Evolutionary conservation across 1,139 yeast genomes (phyloP), one percentile per base, ranked within the genome.

Genomic region (Pichia norvegensis): DNA sequence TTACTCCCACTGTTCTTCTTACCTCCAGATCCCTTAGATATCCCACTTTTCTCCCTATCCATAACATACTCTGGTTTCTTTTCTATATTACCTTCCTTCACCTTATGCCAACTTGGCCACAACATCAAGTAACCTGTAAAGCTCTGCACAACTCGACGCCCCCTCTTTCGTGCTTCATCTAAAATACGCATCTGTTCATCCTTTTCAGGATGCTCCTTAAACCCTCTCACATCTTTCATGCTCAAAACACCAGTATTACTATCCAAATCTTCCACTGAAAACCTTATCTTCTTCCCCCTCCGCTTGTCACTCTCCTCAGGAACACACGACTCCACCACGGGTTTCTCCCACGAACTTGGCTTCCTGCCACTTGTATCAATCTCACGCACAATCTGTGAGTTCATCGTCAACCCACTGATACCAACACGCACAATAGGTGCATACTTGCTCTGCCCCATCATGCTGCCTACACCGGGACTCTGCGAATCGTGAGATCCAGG

Each of bases 361-460:
- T 38, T 46, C 20, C 40, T 47, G 1, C 46, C 46, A 29, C 51
- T 48, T 17, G 44, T 46, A 39, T 53, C 58, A 2, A 55, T 35
- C 14, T 50, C 53, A n/a, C 55, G 40, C 2, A 49, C 46, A 16
- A 51, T 49, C 19, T 41, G 45, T 1, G 55, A 37, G 22, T 52
- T 52, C 55, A 52, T 53, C 4, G 46, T 45, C 21, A 53, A 40
- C 2, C 56, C 56, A 33, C 49, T 44, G 3, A 52, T 33, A 43
- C 51, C 52, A 27, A 49, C 51, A 33, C 56, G 46, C 7, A 50
- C 45, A 29, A 44, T 47, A 7, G 52, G 42, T n/a, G 48, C 37
- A 19, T 16, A 19, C 20, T 35, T 35, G 11, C 23, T 20, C 20
- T 29, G 39, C 16, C 22, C 21, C n/a, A n/a, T 35, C 22, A 20